Percentiles rank a stretch among this genome's conserved stretches.
These are phyloP conservation scores for Ophiostoma himal-ulmi DNA, from an alignment of 2,329 filamentous ascomycete species.

Conservation along the genomic window DNA sequence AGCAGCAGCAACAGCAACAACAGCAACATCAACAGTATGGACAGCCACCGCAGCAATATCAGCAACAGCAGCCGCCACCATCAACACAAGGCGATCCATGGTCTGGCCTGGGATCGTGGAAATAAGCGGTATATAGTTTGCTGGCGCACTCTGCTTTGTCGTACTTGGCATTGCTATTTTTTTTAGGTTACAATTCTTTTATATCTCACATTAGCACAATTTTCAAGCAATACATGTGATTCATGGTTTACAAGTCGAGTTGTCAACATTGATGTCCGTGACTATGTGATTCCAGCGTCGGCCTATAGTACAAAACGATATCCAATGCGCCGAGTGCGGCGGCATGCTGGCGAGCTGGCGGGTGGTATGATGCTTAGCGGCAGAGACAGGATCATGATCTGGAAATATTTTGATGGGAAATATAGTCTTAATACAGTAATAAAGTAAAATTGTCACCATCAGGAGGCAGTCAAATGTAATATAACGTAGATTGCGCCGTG, in stretches of 20 bases:
- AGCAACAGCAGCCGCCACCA: constrained; percentile 37
- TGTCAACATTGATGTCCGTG: no score
- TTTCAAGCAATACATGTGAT: not conserved
- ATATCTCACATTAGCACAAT: not conserved
- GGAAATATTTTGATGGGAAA: not conserved
- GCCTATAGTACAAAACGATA: no score
- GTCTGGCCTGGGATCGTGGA: constrained; percentile 50
- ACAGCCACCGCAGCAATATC: constrained; percentile 33
- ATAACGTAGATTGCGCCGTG: not conserved
- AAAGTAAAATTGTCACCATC: not conserved
- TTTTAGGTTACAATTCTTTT: not conserved
- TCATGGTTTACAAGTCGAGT: not conserved
- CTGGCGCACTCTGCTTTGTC: not conserved
- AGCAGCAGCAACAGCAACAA: constrained; percentile 39
- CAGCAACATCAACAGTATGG: constrained; percentile 34
- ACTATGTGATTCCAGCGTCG: no score
- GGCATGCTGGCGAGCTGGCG: no score
- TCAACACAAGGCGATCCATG: constrained; percentile 43
- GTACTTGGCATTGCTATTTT: not conserved
- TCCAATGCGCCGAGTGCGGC: no score
- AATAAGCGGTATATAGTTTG: constrained; percentile 30
- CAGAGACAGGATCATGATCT: not conserved
- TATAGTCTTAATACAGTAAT: not conserved
- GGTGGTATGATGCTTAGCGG: no score
- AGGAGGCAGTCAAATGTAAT: not conserved